A percentile compares a stretch with the other conserved stretches of the same genome.
Evolutionary conservation across 2,329 filamentous ascomycete genomes (phyloP).

Genomic region (Gremmenia infestans): DNA sequence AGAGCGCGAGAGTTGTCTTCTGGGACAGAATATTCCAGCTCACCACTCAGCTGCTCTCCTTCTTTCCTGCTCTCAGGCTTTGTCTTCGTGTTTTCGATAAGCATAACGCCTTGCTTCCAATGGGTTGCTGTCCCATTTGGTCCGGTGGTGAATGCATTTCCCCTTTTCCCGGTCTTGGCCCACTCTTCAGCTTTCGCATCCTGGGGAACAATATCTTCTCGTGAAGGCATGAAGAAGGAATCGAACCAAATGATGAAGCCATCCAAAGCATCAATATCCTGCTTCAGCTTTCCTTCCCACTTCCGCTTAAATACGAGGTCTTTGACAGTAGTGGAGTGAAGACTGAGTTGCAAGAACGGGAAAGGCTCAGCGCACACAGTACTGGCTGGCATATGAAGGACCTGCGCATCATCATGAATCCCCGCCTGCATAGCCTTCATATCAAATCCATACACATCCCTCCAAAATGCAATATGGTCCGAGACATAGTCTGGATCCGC

Average conservation of each 20-base stretch:
- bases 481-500: conserved; percentile 71
- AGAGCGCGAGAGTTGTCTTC: conserved; percentile 65
- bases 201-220: conserved; percentile 42
- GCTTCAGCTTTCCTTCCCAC: conserved; percentile 58
- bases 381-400: conserved; percentile 62
- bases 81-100: conserved; percentile 54
- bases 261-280: conserved; percentile 66
- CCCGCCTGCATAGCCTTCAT: conserved; percentile 86
- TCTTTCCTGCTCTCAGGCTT: conserved; percentile 43
- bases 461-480: conserved; percentile 81
- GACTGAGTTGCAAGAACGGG: conserved; percentile 69
- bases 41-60: conserved; percentile 57
- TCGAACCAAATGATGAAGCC: conserved; percentile 93
- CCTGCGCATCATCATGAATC: conserved; percentile 75
- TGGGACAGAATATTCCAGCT: conserved; percentile 65
- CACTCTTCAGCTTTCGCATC: conserved; percentile 58
- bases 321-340: conserved; percentile 65
- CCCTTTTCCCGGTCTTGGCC: conserved; percentile 49
- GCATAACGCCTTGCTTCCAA: conserved; percentile 80
- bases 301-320: conserved; percentile 71
- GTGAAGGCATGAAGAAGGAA: conserved; percentile 74
- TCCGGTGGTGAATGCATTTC: conserved; percentile 84
- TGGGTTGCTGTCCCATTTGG: conserved; percentile 74
- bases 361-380: conserved; percentile 55
- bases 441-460: conserved; percentile 89